Evolutionary conservation across 495 filamentous ascomycete genomes (phyloP), one percentile per base, ranked within the genome.

Genomic region (Aspergillus bertholletiae): DNA sequence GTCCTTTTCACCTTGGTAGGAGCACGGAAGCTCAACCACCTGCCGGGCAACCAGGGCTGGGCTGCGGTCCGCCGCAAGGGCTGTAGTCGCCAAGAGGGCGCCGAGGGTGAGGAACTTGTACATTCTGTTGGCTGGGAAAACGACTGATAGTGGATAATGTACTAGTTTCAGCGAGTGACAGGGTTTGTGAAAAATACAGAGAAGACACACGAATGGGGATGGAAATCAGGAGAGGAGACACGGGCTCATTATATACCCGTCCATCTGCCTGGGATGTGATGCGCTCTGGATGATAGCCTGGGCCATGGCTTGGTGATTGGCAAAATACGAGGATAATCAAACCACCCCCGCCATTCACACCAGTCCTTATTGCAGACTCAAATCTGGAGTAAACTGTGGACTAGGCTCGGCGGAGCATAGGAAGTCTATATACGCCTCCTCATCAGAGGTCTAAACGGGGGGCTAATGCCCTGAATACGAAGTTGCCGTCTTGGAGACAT

Each of bases 1-100:
- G 22, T 5, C 24, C 13, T 28, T 32, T 5, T 20, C 17, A 26
- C 46, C 27, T 24, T 48, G 22, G 46, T 48, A 48, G 24, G 46
- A 48, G 46, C 46, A 48, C 9, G 46, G 46, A n/a, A 48, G 23
- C 46, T 48, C 46, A 26, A 48, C 27, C 9, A 32, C 15, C 34
- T 48, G 46, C 26, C 46, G 46, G 24, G 46, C 24, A 5, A 32
- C 9, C 4, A 48, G 46, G 27, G 17, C 22, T 20, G 46, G 22
- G 6, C 18, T 24, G 46, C 22, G 27, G 8, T 20, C 26, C 9
- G 5, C 17, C 5, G 46, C 46, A 4, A 48, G 46, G 23, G 46
- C 46, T 5, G 46, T 48, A 26, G 46, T 48, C 2, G 46, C 46
- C 18, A 48, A 26, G 46, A 40, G 37, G 37, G n/a, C 15, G 9